Conservation (phyloP, 1,284 basidiomycete genomes). For the Pholiota adiposa region DNA sequence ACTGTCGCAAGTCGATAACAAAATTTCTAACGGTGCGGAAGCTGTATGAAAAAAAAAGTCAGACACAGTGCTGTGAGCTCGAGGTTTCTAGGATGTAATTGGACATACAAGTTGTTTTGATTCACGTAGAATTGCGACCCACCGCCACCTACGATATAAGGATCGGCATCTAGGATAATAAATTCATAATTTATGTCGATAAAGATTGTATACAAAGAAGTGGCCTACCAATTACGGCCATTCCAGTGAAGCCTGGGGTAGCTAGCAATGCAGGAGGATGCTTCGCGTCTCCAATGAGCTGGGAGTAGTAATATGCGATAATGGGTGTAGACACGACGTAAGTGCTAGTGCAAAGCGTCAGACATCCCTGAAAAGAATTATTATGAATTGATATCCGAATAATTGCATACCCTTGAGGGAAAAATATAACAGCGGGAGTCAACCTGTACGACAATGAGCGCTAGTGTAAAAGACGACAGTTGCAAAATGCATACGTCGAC, state of each 20-base stretch:
- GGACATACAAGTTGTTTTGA: slow-evolving; percentile 67
- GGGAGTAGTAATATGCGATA: slow-evolving; percentile 68
- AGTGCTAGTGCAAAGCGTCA: slow-evolving; percentile 44
- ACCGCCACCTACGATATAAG: slow-evolving; percentile 52
- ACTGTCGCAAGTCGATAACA: slow-evolving; percentile 48
- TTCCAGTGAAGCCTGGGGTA: slow-evolving; percentile 56
- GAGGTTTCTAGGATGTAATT: not conserved
- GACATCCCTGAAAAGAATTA: not conserved
- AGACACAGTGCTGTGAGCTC: not conserved
- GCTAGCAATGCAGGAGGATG: slow-evolving; percentile 66
- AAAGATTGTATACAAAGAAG: not conserved
- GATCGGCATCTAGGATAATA: slow-evolving; percentile 51
- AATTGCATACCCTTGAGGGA: slow-evolving; percentile 43
- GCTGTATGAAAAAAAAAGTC: slow-evolving; percentile 35
- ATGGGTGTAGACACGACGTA: slow-evolving; percentile 69
- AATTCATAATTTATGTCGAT: not conserved
- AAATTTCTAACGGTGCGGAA: slow-evolving; percentile 63
- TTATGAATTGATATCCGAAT: not conserved
- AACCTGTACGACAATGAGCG: slow-evolving; percentile 28
- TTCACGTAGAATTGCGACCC: slow-evolving; percentile 61
- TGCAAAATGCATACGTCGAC: slow-evolving; percentile 45
- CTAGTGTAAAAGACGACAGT: not conserved
- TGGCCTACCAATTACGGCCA: slow-evolving; percentile 66
- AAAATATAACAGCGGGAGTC: slow-evolving; percentile 58
- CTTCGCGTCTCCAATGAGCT: slow-evolving; percentile 66